Evolutionary conservation across 768 basidiomycete genomes (phyloP).

Genomic region (Podaxis carcinomalis): DNA sequence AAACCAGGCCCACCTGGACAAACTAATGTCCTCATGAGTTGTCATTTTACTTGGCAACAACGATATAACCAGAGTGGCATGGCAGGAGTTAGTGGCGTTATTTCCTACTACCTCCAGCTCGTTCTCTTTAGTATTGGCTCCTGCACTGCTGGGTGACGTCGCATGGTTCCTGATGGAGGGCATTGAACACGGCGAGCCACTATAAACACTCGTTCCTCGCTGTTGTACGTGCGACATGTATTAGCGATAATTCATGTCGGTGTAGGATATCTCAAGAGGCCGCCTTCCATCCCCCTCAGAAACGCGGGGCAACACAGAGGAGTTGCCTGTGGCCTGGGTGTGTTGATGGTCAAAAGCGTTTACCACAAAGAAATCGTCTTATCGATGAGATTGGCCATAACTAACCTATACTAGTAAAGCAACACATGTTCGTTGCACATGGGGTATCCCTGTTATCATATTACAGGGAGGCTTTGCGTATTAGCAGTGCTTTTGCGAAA

Average conservation of each 20-base stretch:
- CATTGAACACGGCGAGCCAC: background rate
- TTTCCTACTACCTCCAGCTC: conserved; percentile 12
- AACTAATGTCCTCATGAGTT: conserved; percentile 9
- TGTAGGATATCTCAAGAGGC: conserved; percentile 12
- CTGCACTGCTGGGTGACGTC: background rate
- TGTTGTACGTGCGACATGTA: conserved; percentile 9
- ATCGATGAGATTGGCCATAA: too few species aligned
- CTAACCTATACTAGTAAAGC: too few species aligned
- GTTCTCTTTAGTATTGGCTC: background rate
- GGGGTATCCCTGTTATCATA: too few species aligned
- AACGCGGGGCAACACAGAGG: background rate
- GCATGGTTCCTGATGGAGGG: conserved; percentile 7
- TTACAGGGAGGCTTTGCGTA: too few species aligned
- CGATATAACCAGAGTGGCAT: background rate
- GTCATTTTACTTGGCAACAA: conserved; percentile 8
- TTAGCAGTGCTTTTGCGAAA: too few species aligned
- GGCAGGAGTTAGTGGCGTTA: conserved; percentile 2
- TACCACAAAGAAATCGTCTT: too few species aligned
- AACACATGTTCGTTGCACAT: too few species aligned
- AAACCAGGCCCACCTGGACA: conserved; percentile 1
- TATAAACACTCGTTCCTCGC: conserved; percentile 13
- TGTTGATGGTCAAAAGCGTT: too few species aligned
- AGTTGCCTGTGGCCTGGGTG: too few species aligned
- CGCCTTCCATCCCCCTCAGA: conserved; percentile 6
- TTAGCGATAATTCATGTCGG: conserved; percentile 1